phyloP scores from a whole-genome alignment of 2,329 filamentous ascomycete species.

The Clonostachys rosea region DNA sequence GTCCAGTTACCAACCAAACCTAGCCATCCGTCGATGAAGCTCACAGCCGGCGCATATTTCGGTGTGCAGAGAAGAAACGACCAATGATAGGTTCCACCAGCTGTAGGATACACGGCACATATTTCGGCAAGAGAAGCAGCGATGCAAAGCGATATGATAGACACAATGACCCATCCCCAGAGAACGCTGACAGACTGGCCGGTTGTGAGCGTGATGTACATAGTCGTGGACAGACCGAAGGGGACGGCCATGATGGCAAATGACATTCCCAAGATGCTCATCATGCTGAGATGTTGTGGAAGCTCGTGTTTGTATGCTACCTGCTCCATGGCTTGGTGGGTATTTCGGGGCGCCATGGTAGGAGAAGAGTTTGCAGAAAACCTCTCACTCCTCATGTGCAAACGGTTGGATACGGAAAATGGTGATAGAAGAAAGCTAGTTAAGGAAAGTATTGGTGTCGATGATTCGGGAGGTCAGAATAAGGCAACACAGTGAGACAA shows the following conservation, averaged over 20 bases:
- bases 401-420: no score
- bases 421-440: no score
- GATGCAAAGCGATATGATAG: conserved; percentile 67
- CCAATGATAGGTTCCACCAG: conserved; percentile 69
- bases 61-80: conserved; percentile 61
- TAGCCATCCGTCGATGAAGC: conserved; percentile 72
- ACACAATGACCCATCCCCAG: conserved; percentile 64
- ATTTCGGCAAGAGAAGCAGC: conserved; percentile 71
- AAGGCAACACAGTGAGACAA: no score
- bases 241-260: conserved; percentile 48
- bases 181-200: conserved; percentile 70
- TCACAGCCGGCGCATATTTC: conserved; percentile 57
- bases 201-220: conserved; percentile 55
- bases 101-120: conserved; percentile 59
- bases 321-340: conserved; percentile 37
- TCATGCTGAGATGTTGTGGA: conserved; percentile 42
- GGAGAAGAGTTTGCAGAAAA: no score
- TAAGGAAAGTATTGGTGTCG: no score
- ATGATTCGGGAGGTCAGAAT: no score
- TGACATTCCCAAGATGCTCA: conserved; percentile 41
- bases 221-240: conserved; percentile 42
- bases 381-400: no score
- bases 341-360: conserved; percentile 6
- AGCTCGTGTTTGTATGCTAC: conserved; percentile 46
- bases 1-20: conserved; percentile 69